phyloP scores from a whole-genome alignment of 2,329 filamentous ascomycete genomes.

The Domatiomyces catenatus region DNA sequence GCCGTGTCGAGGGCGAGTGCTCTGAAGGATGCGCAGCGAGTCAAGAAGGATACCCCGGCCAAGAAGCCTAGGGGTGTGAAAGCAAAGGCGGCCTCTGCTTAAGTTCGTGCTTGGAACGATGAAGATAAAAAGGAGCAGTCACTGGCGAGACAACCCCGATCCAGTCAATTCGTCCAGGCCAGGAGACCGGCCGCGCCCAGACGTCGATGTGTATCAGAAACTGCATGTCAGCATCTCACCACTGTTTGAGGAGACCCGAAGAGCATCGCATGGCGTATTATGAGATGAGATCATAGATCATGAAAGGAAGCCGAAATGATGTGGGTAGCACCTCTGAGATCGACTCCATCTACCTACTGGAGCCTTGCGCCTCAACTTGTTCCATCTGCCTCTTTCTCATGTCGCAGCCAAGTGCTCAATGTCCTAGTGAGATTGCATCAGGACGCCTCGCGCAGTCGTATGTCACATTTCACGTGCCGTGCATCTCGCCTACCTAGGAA shows the following conservation, averaged over 20 bases:
- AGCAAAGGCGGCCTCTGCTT: slow-evolving; percentile 49
- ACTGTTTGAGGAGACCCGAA: neutral
- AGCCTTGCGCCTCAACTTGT: too few relatives aligned
- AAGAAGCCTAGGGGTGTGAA: slow-evolving; percentile 65
- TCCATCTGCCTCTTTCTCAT: too few relatives aligned
- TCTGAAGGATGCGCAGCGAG: slow-evolving; percentile 62
- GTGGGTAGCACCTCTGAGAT: neutral
- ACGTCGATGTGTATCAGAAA: neutral
- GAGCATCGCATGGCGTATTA: neutral
- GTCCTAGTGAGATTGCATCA: too few relatives aligned
- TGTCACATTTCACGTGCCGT: too few relatives aligned
- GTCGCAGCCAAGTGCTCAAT: too few relatives aligned
- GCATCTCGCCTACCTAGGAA: too few relatives aligned
- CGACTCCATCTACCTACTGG: neutral
- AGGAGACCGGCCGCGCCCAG: neutral
- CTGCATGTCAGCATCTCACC: neutral
- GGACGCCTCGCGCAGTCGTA: too few relatives aligned
- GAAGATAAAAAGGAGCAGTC: neutral
- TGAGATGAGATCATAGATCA: neutral
- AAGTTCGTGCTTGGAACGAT: neutral
- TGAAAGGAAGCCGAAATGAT: neutral
- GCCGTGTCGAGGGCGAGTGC: slow-evolving; percentile 80
- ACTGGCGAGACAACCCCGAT: neutral
- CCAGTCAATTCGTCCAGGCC: neutral
- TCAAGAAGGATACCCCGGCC: slow-evolving; percentile 60